phyloP scores from a whole-genome alignment of 768 basidiomycete genomes.

The Stropharia rugosoannulata region DNA sequence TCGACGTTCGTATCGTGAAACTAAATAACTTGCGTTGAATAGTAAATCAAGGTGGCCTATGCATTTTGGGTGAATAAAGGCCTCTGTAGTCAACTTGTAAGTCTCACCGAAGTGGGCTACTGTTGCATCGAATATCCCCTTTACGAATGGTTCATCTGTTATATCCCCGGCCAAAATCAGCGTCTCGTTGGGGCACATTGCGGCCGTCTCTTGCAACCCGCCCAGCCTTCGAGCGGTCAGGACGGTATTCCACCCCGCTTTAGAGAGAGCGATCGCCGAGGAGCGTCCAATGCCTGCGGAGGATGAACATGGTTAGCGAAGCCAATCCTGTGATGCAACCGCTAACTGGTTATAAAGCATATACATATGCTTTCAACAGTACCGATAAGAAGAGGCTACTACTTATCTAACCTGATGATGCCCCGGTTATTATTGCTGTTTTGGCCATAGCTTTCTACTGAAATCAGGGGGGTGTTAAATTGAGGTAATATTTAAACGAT shows the following conservation, averaged over 20 bases:
- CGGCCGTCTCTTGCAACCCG: conserved; percentile 57
- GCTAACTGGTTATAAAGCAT: too few species aligned
- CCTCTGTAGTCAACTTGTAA: conserved; percentile 3
- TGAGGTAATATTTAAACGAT: not conserved
- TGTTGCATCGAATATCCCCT: conserved; percentile 53
- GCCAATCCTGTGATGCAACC: not conserved
- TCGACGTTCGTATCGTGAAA: not conserved
- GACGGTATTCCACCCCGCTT: conserved; percentile 67
- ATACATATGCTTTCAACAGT: too few species aligned
- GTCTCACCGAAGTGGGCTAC: conserved; percentile 54
- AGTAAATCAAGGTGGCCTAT: conserved; percentile 69
- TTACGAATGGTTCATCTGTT: conserved; percentile 61
- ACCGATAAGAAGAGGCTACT: not conserved
- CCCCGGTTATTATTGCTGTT: conserved; percentile 40
- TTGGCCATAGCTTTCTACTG: not conserved
- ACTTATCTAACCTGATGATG: conserved; percentile 49
- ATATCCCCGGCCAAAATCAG: conserved; percentile 65
- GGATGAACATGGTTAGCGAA: not conserved
- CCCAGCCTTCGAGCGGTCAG: conserved; percentile 61
- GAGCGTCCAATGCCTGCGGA: conserved; percentile 58
- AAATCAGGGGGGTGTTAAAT: not conserved
- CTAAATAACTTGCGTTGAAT: conserved; percentile 64
- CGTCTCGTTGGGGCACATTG: conserved; percentile 36
- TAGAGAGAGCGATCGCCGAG: conserved; percentile 66
- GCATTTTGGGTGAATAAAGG: not conserved